Conservation (phyloP, 805 yeast species). For the Yamadazyma endophytica region DNA sequence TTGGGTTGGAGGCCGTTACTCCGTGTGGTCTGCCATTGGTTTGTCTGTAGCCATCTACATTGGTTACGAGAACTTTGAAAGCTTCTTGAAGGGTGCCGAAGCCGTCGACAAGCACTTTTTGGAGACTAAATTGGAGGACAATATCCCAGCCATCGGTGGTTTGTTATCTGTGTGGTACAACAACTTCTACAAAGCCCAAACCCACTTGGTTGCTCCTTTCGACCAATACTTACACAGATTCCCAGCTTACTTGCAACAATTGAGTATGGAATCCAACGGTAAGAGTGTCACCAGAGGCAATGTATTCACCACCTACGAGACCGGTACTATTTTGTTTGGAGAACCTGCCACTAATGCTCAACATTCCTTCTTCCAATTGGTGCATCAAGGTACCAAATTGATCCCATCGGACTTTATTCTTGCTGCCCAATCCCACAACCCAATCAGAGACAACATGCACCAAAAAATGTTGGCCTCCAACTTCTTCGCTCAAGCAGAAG, state of each 20-base stretch:
- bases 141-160: constrained; percentile 93
- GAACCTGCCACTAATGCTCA: constrained; percentile 99
- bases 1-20: constrained; percentile 99
- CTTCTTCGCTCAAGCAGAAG: constrained; percentile 98
- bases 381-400: constrained; percentile 97
- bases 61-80: constrained; percentile 91
- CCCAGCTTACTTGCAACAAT: constrained; percentile 98
- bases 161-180: constrained; percentile 95
- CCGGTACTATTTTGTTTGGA: constrained; percentile 94
- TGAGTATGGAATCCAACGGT: constrained; percentile 99
- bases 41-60: constrained; percentile 91
- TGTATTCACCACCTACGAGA: constrained; percentile 87
- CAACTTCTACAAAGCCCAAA: constrained; percentile 97
- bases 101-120: constrained; percentile 91
- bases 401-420: constrained; percentile 96
- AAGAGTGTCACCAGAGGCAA: constrained; percentile 93
- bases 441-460: constrained; percentile 88
- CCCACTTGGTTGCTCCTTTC: constrained; percentile 96
- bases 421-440: constrained; percentile 98
- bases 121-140: constrained; percentile 78
- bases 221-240: constrained; percentile 98
- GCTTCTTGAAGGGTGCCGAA: constrained; percentile 95
- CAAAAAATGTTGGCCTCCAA: constrained; percentile 98
- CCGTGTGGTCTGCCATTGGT: constrained; percentile 99
- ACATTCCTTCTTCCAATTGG: constrained; percentile 98